A percentile compares a stretch with the other conserved stretches of the same genome.
These are phyloP conservation scores for Albatrellus ellisii DNA, from an alignment of 768 basidiomycete species.

Conservation along the genomic window DNA sequence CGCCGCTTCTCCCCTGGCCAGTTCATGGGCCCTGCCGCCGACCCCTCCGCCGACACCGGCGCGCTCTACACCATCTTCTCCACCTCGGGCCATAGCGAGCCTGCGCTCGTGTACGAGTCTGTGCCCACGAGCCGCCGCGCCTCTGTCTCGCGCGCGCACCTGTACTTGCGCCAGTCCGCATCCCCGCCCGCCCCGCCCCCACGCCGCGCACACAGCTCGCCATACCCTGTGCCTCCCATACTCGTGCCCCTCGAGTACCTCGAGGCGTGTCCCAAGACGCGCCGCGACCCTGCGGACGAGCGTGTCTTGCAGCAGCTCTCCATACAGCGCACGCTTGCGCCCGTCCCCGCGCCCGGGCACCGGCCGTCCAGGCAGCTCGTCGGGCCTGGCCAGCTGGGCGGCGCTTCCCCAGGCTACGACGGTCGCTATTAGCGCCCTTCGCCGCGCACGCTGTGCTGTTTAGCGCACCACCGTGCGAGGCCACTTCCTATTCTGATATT, in stretches of 20 bases:
- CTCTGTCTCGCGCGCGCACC: not conserved
- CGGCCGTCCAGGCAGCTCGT: not conserved
- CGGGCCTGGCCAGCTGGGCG: not conserved
- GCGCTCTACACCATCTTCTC: slow-evolving; percentile 13
- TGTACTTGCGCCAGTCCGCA: not conserved
- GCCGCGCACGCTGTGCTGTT: not conserved
- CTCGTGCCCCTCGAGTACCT: slow-evolving; percentile 13
- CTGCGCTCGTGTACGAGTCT: slow-evolving; percentile 6
- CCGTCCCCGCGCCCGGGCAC: not conserved
- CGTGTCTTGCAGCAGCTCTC: slow-evolving; percentile 10
- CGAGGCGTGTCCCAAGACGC: slow-evolving; percentile 3
- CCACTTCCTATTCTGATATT: too few species aligned
- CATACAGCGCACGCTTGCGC: slow-evolving; percentile 2
- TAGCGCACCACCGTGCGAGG: not conserved
- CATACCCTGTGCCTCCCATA: slow-evolving; percentile 1
- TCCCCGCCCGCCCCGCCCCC: not conserved
- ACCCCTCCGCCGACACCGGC: slow-evolving; percentile 8
- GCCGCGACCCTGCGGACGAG: slow-evolving; percentile 7
- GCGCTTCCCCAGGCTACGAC: not conserved
- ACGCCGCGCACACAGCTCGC: not conserved
- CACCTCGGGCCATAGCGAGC: slow-evolving; percentile 9
- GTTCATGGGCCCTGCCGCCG: slow-evolving; percentile 3
- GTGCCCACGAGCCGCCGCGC: not conserved
- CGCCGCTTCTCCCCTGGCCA: slow-evolving; percentile 3
- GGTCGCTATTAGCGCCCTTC: not conserved